A percentile compares a stretch with the other conserved stretches of the same genome.
Evolutionary conservation across 1,284 basidiomycete species (phyloP).

Genomic region (Ustilago loliicola): DNA sequence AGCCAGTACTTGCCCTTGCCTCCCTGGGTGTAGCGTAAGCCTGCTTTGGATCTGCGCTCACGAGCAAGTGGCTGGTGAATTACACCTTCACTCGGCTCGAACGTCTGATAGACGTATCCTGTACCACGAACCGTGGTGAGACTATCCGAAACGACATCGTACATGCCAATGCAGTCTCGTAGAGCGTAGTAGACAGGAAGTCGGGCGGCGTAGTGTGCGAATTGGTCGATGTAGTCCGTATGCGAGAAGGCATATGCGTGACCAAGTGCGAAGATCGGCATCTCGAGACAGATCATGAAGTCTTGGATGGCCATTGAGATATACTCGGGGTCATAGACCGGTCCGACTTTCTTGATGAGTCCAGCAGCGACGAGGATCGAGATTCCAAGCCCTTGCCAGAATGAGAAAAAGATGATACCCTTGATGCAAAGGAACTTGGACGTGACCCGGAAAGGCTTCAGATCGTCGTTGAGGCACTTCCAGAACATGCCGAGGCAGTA

Average conservation of each 20-base stretch:
- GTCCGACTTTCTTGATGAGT: conserved; percentile 77
- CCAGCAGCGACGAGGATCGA: conserved; percentile 88
- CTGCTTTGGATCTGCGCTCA: conserved; percentile 71
- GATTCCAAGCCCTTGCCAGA: conserved; percentile 89
- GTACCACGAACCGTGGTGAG: conserved; percentile 86
- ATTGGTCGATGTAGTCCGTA: conserved; percentile 63
- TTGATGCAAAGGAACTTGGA: conserved; percentile 90
- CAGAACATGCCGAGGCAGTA: conserved; percentile 69
- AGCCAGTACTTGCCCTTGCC: conserved; percentile 77
- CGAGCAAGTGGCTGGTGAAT: conserved; percentile 76
- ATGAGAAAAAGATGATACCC: conserved; percentile 92
- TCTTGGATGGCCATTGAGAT: conserved; percentile 67
- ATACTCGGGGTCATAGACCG: conserved; percentile 85
- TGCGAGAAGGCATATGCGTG: conserved; percentile 85
- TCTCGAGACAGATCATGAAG: conserved; percentile 85
- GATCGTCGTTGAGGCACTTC: conserved; percentile 63
- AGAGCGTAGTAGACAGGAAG: conserved; percentile 76
- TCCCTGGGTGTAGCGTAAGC: conserved; percentile 88
- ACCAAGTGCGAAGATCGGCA: conserved; percentile 95
- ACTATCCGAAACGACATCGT: conserved; percentile 89
- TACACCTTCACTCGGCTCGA: conserved; percentile 92
- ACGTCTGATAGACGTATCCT: conserved; percentile 93
- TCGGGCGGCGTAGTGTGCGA: conserved; percentile 55
- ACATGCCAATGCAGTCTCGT: conserved; percentile 79
- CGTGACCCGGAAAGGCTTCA: conserved; percentile 64